Base-by-base conservation (phyloP, 2,329 filamentous ascomycete genomes). In the Phoma sp. region DNA sequence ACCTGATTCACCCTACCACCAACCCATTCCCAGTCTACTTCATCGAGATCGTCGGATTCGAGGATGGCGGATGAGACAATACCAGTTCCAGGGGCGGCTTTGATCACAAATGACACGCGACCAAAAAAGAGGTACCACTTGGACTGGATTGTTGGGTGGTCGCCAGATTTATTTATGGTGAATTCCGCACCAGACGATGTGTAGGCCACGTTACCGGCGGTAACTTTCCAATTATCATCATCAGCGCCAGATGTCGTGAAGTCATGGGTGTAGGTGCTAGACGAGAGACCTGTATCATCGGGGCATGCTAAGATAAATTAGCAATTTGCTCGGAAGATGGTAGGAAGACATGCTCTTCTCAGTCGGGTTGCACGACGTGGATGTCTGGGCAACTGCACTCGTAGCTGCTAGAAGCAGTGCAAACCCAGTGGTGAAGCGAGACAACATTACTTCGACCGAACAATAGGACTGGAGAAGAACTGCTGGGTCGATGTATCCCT, bases 91-190 rank as follows among this genome's bases (percentile, higher is more conserved):
- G 80, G 76, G 0, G 91, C 86, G 5, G 89, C 88, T 76, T 89
- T 89, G 77, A 95, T 82, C 61, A 84, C 79, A 52, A 93, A 82
- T 73, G 93, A 89, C 50, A 90, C 86, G 51, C 86, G 84, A 45
- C 91, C 91, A 62, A 89, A 92, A 79, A 95, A 91, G 75, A 96
- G 89, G 78, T 91, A 93, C 74, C 93, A 93, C 63, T 86, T 86
- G 40, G 89, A 86, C 58, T 86, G 83, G 55, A 96, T 82, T 1
- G 90, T 95, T 0, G 81, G 81, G 1, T 80, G 77, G 48, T 82
- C 73, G 23, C 72, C 75, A 9, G 72, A 68, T 48, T 75, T 77
- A 40, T 60, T 69, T 61, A 83, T 79, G 23, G 69, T 76, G 67
- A 83, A 82, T 18, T 76, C 70, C 25, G 77, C 78, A 13, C 80